These are phyloP conservation scores for Penicillium sp. DNA, from an alignment of 2,329 filamentous ascomycete species.

Conservation along the genomic window DNA sequence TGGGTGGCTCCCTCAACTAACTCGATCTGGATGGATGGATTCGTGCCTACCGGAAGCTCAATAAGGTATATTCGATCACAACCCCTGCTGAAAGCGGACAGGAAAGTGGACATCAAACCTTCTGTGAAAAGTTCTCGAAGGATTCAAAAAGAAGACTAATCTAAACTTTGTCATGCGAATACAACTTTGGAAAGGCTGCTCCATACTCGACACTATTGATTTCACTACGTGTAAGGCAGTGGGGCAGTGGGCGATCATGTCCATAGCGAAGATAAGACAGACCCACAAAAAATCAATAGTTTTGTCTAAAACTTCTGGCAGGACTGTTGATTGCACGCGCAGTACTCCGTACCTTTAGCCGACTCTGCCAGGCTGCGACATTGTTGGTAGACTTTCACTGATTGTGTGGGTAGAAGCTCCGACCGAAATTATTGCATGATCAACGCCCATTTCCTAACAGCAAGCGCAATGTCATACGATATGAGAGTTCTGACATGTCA, in stretches of 20 bases:
- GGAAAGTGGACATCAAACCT: conserved; percentile 1
- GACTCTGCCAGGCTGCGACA: neutral
- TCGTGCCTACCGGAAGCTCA: neutral
- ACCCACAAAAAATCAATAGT: conserved; percentile 25
- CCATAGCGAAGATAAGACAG: conserved; percentile 4
- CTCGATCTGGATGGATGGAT: neutral
- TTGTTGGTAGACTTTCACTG: neutral
- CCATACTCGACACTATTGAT: conserved; percentile 23
- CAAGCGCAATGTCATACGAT: neutral
- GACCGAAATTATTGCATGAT: neutral
- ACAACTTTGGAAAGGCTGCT: conserved; percentile 8
- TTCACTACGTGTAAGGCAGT: conserved; percentile 15
- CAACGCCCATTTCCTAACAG: neutral
- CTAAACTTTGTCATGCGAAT: conserved; percentile 2
- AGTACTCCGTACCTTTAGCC: neutral
- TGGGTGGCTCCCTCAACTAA: neutral
- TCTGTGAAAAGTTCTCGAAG: conserved; percentile 13
- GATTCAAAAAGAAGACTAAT: neutral
- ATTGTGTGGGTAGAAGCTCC: neutral
- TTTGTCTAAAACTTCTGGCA: conserved; percentile 1
- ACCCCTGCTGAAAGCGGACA: neutral
- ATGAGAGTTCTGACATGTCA: conserved; percentile 2
- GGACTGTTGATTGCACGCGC: conserved; percentile 2
- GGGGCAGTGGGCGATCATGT: conserved; percentile 21
- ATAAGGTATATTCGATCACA: neutral